Percentiles rank a stretch among this genome's conserved stretches.
phyloP scores from a whole-genome alignment of 2,329 filamentous ascomycete species.

The Trichoderma semiorbis region DNA sequence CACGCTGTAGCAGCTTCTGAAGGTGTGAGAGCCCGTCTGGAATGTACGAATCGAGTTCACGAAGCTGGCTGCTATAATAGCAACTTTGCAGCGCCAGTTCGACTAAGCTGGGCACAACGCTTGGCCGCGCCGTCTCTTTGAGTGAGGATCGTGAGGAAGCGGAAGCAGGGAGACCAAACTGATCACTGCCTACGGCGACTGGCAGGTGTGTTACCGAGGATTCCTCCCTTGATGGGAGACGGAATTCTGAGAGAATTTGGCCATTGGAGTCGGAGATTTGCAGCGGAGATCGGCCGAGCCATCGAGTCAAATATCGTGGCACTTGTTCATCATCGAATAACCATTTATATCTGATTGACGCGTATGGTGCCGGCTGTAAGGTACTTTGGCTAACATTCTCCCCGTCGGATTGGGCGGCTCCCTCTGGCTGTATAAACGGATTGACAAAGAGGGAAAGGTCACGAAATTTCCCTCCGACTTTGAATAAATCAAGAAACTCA shows the following conservation, averaged over 20 bases:
- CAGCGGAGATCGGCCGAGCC: slow-evolving; percentile 31
- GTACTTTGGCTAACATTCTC: slow-evolving; percentile 4
- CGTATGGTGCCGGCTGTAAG: neutral
- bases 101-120: slow-evolving; percentile 47
- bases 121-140: slow-evolving; percentile 24
- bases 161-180: neutral
- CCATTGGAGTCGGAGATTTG: slow-evolving; percentile 33
- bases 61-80: slow-evolving; percentile 40
- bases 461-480: slow-evolving; percentile 42
- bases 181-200: slow-evolving; percentile 19
- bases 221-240: slow-evolving; percentile 24
- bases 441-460: slow-evolving; percentile 61
- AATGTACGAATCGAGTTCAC: slow-evolving; percentile 42
- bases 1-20: slow-evolving; percentile 37
- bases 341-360: neutral
- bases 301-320: slow-evolving; percentile 26
- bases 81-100: slow-evolving; percentile 49
- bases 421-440: slow-evolving; percentile 50
- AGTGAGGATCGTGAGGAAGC: slow-evolving; percentile 5
- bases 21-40: slow-evolving; percentile 42
- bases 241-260: slow-evolving; percentile 30
- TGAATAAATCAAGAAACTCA: slow-evolving; percentile 58
- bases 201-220: slow-evolving; percentile 22
- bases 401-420: neutral
- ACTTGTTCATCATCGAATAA: neutral